Evolutionary conservation across 1,284 basidiomycete genomes (phyloP), one percentile per base, ranked within the genome.

Genomic region (Ustilago esculenta): DNA sequence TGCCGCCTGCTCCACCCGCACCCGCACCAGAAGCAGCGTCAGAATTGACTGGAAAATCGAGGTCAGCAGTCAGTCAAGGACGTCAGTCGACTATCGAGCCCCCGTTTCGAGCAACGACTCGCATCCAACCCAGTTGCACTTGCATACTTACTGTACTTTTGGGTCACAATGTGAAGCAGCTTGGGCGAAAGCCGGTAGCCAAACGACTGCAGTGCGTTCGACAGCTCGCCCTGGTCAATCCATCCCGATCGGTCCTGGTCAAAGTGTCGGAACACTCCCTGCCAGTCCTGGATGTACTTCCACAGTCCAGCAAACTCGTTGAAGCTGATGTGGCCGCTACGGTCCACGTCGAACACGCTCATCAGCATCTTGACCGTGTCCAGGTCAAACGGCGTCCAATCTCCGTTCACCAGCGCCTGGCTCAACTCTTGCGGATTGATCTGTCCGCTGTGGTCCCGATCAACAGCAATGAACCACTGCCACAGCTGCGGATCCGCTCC

Each of bases 311-410:
- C 70, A 18, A 76, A 73, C 43, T 76, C 76, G 52, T 76, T 74
- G 66, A 76, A 78, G 53, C 71, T 73, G 60, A 78, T 73, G 34
- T 67, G 68, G 5, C 76, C 76, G 37, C 51, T 54, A 24, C 75
- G 70, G 37, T 76, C 75, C 10, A 71, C 66, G 48, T 78, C 76
- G 34, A 77, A 77, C 25, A 78, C 72, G 44, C 50, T 56, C 73
- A 78, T 73, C 15, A 78, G 74, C 76, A 78, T 73, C 54, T 77
- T 76, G 54, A 78, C 76, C 5, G 74, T 76, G 33, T 74, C 72
- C 29, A 66, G 35, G 24, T 76, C 73, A 37, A 77, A 77, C 0
- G 71, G 65, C 0, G 73, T 66, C 73, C 74, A 76, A 56, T 78
- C 76, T 32, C 75, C 76, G 39, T 78, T 78, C 33, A 78, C 73